phyloP scores from a whole-genome alignment of 768 basidiomycete genomes.

The Hypsizygus marmoreus region DNA sequence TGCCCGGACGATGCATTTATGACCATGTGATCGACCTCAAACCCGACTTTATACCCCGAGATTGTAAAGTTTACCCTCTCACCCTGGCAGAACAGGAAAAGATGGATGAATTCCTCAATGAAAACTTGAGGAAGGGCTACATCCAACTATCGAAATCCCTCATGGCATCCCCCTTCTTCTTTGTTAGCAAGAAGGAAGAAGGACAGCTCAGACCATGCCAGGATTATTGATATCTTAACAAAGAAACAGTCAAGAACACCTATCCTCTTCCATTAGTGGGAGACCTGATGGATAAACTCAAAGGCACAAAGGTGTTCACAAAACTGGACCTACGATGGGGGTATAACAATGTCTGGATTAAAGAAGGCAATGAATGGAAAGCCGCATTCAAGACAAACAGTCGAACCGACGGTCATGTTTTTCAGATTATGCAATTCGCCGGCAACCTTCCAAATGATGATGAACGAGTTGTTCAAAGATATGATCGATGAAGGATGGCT shows the following conservation, averaged over 20 bases:
- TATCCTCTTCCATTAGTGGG: conserved; percentile 29
- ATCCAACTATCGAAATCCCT: no score
- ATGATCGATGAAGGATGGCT: conserved; percentile 27
- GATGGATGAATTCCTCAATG: no score
- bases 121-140: no score
- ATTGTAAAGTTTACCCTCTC: no score
- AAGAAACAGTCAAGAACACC: conserved; percentile 20
- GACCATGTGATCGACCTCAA: conserved; percentile 23
- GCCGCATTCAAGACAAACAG: conserved; percentile 37
- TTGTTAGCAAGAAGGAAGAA: no score
- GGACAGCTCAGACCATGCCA: no score
- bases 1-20: conserved; percentile 15
- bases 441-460: conserved; percentile 36
- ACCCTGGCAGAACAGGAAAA: no score
- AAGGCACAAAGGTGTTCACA: conserved; percentile 25
- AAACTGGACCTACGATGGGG: conserved; percentile 37
- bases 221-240: no score
- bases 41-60: conserved; percentile 12
- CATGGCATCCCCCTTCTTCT: no score
- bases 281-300: conserved; percentile 21
- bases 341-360: conserved; percentile 39
- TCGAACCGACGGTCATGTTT: conserved; percentile 42
- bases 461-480: conserved; percentile 42
- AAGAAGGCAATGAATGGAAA: conserved; percentile 40
- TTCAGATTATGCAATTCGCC: conserved; percentile 37